Evolutionary conservation across 2,329 filamentous ascomycete species (phyloP), one percentile per base, ranked within the genome.

Genomic region (Alternaria incomplexa): DNA sequence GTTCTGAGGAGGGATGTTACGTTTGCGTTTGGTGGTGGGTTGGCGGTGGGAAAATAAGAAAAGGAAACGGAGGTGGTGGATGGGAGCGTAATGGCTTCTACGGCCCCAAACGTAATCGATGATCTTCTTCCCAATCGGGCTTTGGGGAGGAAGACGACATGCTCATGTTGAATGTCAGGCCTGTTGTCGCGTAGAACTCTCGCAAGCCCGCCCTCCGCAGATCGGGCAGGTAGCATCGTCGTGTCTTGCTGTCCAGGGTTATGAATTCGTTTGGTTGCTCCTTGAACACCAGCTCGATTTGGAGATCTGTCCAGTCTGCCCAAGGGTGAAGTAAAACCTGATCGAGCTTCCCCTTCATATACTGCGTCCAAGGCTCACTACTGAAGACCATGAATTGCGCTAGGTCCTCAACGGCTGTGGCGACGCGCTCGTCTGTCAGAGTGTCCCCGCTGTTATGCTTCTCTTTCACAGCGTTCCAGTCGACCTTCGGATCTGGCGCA

Each of bases 1-100:
- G 72, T 74, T 6, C 32, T 75, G n/a, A 62, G 47, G 43, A 69
- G 58, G 32, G 56, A 69, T 17, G 50, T 74, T 6, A 75, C 10
- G 5, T 62, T 61, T 25, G 10, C 17, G 15, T n/a, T 28, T 22
- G 32, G 17, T 2, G 32, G n/a, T 52, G n/a, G 22, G 8, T 30
- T 3, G n/a, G 13, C 9, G 8, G 48, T n/a, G 5, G 7, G 17
- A 4, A 20, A 7, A 15, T 8, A 11, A 36, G 13, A 3, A 13
- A 23, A 22, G 11, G 22, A 2, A 13, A 13, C 13, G n/a, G 6
- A 32, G 11, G n/a, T 11, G 11, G 9, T 6, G 47, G 6, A 50
- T 15, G 6, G 5, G 4, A 17, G 22, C 30, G 3, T 15, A 2
- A 4, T 6, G 26, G 28, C 26, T 15, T 1, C 13, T 4, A 6